Conservation (phyloP, 164 flowering plant genomes). For the Malania oleifera region DNA sequence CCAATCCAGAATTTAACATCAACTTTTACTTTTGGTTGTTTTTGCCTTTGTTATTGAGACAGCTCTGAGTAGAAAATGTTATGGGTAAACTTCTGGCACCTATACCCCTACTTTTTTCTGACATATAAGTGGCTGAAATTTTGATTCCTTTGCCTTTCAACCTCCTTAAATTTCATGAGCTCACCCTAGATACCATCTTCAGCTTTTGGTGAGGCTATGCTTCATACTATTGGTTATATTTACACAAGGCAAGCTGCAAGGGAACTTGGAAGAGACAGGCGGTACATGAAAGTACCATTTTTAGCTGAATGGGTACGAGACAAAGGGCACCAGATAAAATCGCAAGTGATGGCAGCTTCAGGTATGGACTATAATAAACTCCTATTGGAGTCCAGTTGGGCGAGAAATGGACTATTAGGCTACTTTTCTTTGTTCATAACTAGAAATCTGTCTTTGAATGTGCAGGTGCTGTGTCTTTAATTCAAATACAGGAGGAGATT, state of each 20-base stretch:
- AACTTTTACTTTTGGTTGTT: no score
- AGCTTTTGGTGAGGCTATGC: constrained; percentile 98
- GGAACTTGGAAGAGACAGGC: constrained; percentile 73
- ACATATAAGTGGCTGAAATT: neutral
- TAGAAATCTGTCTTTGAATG: constrained; percentile 2
- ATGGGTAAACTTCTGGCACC: no score
- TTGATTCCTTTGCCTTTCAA: neutral
- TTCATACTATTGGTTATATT: constrained; percentile 91
- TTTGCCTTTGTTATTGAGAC: no score
- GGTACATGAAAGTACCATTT: constrained; percentile 78
- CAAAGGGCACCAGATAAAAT: constrained; percentile 81
- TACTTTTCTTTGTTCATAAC: neutral
- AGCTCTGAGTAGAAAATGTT: no score
- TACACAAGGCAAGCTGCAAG: constrained; percentile 84
- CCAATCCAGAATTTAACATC: no score
- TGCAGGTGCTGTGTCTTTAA: constrained; percentile 74
- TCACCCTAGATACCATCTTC: constrained; percentile 13
- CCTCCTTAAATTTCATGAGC: neutral
- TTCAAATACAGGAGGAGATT: constrained; percentile 65
- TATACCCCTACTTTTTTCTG: no score
- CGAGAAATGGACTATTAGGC: neutral
- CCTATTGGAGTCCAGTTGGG: neutral
- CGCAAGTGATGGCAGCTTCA: constrained; percentile 88
- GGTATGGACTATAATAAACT: constrained; percentile 30
- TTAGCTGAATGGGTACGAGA: constrained; percentile 94